These are phyloP conservation scores for Sporisorium exsertum DNA, from an alignment of 1,284 basidiomycete species.

Conservation along the genomic window DNA sequence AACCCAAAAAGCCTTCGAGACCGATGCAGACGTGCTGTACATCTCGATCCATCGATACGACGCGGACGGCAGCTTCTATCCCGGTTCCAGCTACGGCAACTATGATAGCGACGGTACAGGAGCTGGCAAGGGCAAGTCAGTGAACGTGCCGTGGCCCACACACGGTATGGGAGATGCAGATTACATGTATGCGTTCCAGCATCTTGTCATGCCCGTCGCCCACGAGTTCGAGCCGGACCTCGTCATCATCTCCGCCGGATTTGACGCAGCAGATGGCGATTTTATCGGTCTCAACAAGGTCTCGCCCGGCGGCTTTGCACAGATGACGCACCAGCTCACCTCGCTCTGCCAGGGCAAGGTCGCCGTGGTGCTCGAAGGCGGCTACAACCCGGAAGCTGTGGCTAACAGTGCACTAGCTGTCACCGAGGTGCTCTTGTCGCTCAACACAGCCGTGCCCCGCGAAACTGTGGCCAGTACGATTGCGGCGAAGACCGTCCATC, in stretches of 20 bases:
- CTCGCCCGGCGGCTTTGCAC: constrained; percentile 92
- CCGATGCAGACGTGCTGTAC: constrained; percentile 91
- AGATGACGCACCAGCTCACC: constrained; percentile 96
- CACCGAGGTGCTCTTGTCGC: constrained; percentile 84
- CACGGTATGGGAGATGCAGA: constrained; percentile 92
- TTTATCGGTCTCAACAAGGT: constrained; percentile 90
- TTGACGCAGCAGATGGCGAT: constrained; percentile 95
- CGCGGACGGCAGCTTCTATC: constrained; percentile 85
- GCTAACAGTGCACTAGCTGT: constrained; percentile 89
- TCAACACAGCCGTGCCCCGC: constrained; percentile 80
- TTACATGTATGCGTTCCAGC: constrained; percentile 95
- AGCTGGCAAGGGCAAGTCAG: constrained; percentile 79
- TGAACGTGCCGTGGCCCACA: constrained; percentile 95
- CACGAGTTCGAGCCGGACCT: constrained; percentile 95
- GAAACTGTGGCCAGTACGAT: constrained; percentile 17
- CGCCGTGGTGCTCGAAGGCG: constrained; percentile 96
- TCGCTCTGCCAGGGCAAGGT: constrained; percentile 89
- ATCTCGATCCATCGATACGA: constrained; percentile 91
- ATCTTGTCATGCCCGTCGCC: constrained; percentile 95
- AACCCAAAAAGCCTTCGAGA: constrained; percentile 92
- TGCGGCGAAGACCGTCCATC: constrained; percentile 86
- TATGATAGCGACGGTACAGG: constrained; percentile 87
- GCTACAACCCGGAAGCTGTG: constrained; percentile 92
- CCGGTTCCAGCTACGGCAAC: constrained; percentile 87
- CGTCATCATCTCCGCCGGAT: constrained; percentile 97